Conservation (phyloP, 768 basidiomycete genomes). For the Tephrocybe rancida region DNA sequence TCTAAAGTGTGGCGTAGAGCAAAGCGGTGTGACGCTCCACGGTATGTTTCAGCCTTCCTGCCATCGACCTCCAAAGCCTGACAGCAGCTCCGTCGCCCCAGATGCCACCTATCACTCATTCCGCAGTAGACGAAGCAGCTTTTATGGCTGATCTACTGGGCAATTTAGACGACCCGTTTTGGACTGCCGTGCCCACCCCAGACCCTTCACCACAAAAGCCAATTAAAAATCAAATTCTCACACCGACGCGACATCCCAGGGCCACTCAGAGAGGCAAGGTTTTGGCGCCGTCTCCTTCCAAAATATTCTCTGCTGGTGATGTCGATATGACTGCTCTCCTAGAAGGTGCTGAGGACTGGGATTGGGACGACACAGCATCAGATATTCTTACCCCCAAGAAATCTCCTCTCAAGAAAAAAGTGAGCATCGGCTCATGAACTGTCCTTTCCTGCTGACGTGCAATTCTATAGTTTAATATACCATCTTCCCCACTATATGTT, state of each 20-base stretch:
- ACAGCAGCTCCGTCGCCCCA: neutral
- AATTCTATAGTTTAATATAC: slow-evolving; percentile 3
- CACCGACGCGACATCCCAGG: slow-evolving; percentile 19
- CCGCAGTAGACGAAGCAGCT: slow-evolving; percentile 52
- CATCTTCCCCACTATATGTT: slow-evolving; percentile 23
- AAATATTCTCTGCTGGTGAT: slow-evolving; percentile 29
- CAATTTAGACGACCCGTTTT: slow-evolving; percentile 52
- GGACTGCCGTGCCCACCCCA: slow-evolving; percentile 42
- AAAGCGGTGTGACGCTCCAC: neutral
- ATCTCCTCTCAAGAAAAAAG: slow-evolving; percentile 29
- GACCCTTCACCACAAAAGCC: slow-evolving; percentile 30
- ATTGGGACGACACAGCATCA: slow-evolving; percentile 60
- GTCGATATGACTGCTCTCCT: slow-evolving; percentile 51
- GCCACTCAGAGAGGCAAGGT: slow-evolving; percentile 1
- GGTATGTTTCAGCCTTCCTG: neutral
- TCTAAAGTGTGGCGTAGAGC: neutral
- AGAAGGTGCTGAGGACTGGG: slow-evolving; percentile 73
- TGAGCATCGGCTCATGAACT: slow-evolving; percentile 8
- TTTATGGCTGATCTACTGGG: slow-evolving; percentile 47
- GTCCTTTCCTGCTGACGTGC: neutral
- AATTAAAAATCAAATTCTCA: slow-evolving; percentile 4
- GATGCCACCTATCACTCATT: slow-evolving; percentile 37
- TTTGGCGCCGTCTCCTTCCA: slow-evolving; percentile 20
- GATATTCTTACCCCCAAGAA: slow-evolving; percentile 57
- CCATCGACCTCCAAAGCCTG: neutral